Evolutionary conservation across 2,329 filamentous ascomycete genomes (phyloP).

Genomic region (Xylaria sp.): DNA sequence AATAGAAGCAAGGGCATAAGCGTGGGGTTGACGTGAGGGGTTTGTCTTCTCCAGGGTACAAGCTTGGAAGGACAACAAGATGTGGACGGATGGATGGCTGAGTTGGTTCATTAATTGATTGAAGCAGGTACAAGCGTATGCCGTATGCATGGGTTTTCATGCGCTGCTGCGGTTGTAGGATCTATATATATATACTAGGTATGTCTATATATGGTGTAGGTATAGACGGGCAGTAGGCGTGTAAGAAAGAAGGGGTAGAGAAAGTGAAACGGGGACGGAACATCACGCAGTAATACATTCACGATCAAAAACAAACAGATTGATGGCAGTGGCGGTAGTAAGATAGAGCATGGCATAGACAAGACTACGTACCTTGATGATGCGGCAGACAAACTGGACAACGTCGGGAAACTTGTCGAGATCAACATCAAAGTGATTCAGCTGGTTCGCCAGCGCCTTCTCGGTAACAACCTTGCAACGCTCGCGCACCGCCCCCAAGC

Average conservation of each 20-base stretch:
- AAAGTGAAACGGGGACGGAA: background rate
- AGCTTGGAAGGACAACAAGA: background rate
- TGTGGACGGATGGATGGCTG: constrained; percentile 10
- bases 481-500: constrained; percentile 87
- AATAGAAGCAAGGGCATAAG: constrained; percentile 16
- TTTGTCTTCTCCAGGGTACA: constrained; percentile 1
- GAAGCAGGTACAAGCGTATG: constrained; percentile 16
- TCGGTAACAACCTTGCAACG: constrained; percentile 77
- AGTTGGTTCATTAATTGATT: constrained; percentile 15
- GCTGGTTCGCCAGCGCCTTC: constrained; percentile 79
- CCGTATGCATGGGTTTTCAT: constrained; percentile 35
- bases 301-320: background rate
- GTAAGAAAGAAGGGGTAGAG: background rate
- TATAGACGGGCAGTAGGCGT: background rate
- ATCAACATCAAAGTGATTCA: constrained; percentile 90
- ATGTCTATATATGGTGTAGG: constrained; percentile 25
- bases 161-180: constrained; percentile 21
- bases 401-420: constrained; percentile 85
- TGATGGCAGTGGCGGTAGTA: background rate
- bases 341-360: background rate
- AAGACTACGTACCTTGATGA: constrained; percentile 80
- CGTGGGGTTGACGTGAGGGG: constrained; percentile 29
- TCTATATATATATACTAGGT: constrained; percentile 19
- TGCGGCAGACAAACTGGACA: constrained; percentile 86
- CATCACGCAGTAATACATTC: background rate